Base-by-base conservation (phyloP, 2,329 filamentous ascomycete genomes). In the Ceratocystis colombiana region DNA sequence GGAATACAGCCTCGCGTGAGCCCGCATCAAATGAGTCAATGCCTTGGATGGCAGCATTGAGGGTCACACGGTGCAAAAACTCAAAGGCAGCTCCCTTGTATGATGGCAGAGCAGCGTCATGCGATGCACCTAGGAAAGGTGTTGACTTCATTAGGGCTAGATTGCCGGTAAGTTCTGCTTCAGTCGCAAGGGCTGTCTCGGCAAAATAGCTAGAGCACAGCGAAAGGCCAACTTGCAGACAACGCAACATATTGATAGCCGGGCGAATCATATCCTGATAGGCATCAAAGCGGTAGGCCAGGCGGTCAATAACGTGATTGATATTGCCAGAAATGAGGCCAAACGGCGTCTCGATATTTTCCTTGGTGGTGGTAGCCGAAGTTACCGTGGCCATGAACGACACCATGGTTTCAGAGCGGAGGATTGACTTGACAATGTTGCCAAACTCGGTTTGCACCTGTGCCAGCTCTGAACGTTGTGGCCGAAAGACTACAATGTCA, bases 211-310 rank as follows among this genome's bases (percentile, higher is more conserved):
- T 33, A 78, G 77, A 76, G 65, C 79, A 82, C 46, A 95, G 75
- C 0, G 84, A 87, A 41, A 95, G 75, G 2, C 90, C 92, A 68
- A 96, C 78, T 70, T 88, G 84, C 8, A 97, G 77, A 70, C 89
- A 89, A 67, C 88, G 85, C 55, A 97, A 78, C 69, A 96, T 88
- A 64, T 88, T 89, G 57, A 90, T 80, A 10, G 90, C 82, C 3
- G 90, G 92, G 57, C 83, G 80, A 0, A 88, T 89, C 70, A 97
- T 84, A 72, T 99, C 94, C 68, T 90, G 89, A 71, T 96, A 97
- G 15, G 85, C 85, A 48, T 85, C 82, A 72, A 91, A 95, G 45
- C 85, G 81, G 37, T 83, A 79, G 1, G 80, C 81, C 6, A 99
- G 80, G 57, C 92, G 84, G 65, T 81, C 78, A 62, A 88, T 83